A percentile compares a stretch with the other conserved stretches of the same genome.
phyloP scores from a whole-genome alignment of 441 rosid genomes.

The Erodium moschatum region DNA sequence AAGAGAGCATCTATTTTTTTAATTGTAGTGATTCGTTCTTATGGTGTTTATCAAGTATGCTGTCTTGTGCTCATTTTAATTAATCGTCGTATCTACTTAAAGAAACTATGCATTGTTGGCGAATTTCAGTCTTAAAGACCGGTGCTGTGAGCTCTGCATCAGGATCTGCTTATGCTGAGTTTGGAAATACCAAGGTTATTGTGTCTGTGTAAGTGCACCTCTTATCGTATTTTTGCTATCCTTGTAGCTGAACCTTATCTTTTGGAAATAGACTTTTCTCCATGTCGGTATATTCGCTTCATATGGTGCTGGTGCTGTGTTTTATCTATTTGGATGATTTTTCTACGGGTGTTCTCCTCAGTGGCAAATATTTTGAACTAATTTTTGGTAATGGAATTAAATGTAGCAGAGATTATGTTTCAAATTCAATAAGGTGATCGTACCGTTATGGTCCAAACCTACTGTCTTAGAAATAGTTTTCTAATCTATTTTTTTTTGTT shows the following conservation, averaged over 20 bases:
- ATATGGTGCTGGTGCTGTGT: neutral
- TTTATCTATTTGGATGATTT: neutral
- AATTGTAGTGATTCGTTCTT: neutral
- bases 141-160: conserved; percentile 80
- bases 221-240: conserved; percentile 5
- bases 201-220: conserved; percentile 75
- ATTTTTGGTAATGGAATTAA: neutral
- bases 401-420: neutral
- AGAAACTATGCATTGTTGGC: conserved; percentile 10
- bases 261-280: neutral
- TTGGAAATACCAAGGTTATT: conserved; percentile 86
- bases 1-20: neutral
- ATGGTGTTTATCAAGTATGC: neutral
- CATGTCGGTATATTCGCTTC: neutral
- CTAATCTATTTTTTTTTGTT: neutral
- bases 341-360: neutral
- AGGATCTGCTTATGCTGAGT: conserved; percentile 93
- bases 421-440: neutral
- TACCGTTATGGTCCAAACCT: neutral
- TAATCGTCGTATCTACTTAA: neutral
- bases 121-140: conserved; percentile 59
- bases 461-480: neutral
- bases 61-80: neutral
- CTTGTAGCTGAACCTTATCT: neutral
- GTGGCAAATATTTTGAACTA: neutral